Percentiles rank a stretch among this genome's conserved stretches.
Evolutionary conservation across 1,284 basidiomycete genomes (phyloP).

Genomic region (Inonotus obliquus): DNA sequence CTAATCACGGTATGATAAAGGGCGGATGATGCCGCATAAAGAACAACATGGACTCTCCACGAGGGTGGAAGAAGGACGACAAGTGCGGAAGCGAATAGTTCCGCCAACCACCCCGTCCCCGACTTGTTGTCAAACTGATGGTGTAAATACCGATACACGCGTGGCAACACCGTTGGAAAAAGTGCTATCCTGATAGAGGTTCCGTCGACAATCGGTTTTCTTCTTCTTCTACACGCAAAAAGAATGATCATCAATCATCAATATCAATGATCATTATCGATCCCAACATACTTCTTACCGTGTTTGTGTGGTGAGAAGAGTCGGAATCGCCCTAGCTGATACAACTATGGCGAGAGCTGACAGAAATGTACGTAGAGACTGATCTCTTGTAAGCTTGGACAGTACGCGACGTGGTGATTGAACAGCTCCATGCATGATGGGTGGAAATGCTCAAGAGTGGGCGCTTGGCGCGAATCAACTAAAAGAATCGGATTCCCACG

Average conservation of each 20-base stretch:
- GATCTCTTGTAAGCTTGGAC: not conserved
- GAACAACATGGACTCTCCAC: constrained; percentile 9
- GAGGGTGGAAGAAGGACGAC: constrained; percentile 15
- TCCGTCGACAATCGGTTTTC: not conserved
- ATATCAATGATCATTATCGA: too few species aligned
- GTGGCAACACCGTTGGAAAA: constrained; percentile 14
- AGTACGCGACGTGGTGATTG: not conserved
- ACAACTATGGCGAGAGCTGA: constrained; percentile 3
- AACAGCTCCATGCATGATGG: not conserved
- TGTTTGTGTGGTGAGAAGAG: not conserved
- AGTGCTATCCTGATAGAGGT: constrained; percentile 9
- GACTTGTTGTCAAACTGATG: not conserved
- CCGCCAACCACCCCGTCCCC: constrained; percentile 8
- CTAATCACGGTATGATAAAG: constrained; percentile 7
- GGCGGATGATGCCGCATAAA: constrained; percentile 17
- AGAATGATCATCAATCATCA: too few species aligned
- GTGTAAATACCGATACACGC: constrained; percentile 2
- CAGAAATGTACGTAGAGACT: not conserved
- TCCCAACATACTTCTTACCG: not conserved
- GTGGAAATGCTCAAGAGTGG: too few species aligned
- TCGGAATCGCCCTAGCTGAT: not conserved
- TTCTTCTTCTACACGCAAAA: too few species aligned
- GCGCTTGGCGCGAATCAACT: too few species aligned
- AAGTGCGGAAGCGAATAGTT: constrained; percentile 10
- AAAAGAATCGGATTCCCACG: too few species aligned